Base-by-base conservation (phyloP, 2,329 filamentous ascomycete genomes). In the Fusarium sp. region DNA sequence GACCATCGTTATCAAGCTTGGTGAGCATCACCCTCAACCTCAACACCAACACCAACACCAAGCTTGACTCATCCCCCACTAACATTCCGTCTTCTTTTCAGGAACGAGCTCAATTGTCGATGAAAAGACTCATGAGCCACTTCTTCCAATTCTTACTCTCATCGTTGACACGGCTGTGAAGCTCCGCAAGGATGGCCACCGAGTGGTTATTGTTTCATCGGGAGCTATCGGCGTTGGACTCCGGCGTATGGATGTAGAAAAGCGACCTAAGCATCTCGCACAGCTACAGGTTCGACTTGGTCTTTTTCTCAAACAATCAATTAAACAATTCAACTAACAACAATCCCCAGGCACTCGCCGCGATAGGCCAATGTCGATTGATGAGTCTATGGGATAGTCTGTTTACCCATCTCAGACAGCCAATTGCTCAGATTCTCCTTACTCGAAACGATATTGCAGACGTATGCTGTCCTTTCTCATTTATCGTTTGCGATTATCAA, bases 101-200 rank as follows among this genome's bases (percentile, higher is more conserved):
- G 96, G 96, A 75, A 98, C 96, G 48, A 98, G 94, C 80, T 98
- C 96, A n/a, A 98, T 99, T 73, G 94, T 99, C 70, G 93, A 98
- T 81, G 96, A 99, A 79, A 92, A 90, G 78, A 97, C 93, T 23
- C 96, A 97, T 81, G 93, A 98, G 77, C 96, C 96, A 6, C 88
- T 98, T 37, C 87, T 99, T 41, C 96, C 94, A 7, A 97, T 94
- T 73, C 84, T 99, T 59, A 94, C 92, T 65, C 85, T 95, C 64
- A 98, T 99, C 71, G 96, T 98, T 70, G 94, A 98, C 82, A 98
- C 96, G 21, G 94, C 93, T 16, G 91, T 95, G 56, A 92, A 90
- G 77, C 85, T 99, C 44, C 90, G 90, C 71, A 91, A 94, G 80
- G 92, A 97, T 89, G 96, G 96, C 51, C 94, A 99, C 80, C 90